Percentiles rank a stretch among this genome's conserved stretches.
These are phyloP conservation scores for Canavalia ensiformis DNA, from an alignment of 306 rosid species.

Conservation along the genomic window DNA sequence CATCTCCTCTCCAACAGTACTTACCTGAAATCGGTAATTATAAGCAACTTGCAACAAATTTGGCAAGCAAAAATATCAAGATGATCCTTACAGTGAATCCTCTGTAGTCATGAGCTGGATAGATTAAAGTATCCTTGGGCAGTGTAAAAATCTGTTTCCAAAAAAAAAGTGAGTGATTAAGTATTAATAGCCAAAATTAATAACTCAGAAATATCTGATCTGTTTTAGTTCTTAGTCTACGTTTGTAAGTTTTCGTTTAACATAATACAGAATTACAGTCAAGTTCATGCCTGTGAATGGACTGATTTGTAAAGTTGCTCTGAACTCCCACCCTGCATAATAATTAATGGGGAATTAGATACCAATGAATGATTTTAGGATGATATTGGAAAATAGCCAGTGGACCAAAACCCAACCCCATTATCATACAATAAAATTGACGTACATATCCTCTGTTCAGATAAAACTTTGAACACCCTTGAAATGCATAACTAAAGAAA, in stretches of 20 bases:
- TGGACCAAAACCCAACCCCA: not conserved
- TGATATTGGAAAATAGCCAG: slow-evolving; percentile 20
- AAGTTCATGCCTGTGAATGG: slow-evolving; percentile 88
- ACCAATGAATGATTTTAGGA: slow-evolving; percentile 14
- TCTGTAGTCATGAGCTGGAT: slow-evolving; percentile 96
- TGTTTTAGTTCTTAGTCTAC: slow-evolving; percentile 12
- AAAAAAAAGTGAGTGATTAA: slow-evolving; percentile 26
- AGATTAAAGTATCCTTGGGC: slow-evolving; percentile 79
- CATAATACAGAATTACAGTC: slow-evolving; percentile 28
- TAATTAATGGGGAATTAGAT: slow-evolving; percentile 45
- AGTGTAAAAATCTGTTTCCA: slow-evolving; percentile 77
- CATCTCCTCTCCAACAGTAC: slow-evolving; percentile 86
- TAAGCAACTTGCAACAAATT: slow-evolving; percentile 44
- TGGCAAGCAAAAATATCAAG: slow-evolving; percentile 28
- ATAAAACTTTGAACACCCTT: slow-evolving; percentile 30
- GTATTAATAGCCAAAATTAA: slow-evolving; percentile 28
- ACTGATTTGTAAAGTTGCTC: slow-evolving; percentile 84
- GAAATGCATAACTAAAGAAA: slow-evolving; percentile 26
- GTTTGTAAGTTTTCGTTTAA: slow-evolving; percentile 23
- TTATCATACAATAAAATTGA: slow-evolving; percentile 14
- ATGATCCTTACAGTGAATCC: slow-evolving; percentile 78
- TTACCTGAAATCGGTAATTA: slow-evolving; percentile 67
- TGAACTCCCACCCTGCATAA: slow-evolving; percentile 94
- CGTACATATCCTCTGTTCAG: slow-evolving; percentile 10
- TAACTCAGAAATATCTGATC: slow-evolving; percentile 27